Percentiles rank a stretch among this genome's conserved stretches.
These are phyloP conservation scores for Clitoria ternatea DNA, from an alignment of 306 rosid genomes.

Conservation along the genomic window DNA sequence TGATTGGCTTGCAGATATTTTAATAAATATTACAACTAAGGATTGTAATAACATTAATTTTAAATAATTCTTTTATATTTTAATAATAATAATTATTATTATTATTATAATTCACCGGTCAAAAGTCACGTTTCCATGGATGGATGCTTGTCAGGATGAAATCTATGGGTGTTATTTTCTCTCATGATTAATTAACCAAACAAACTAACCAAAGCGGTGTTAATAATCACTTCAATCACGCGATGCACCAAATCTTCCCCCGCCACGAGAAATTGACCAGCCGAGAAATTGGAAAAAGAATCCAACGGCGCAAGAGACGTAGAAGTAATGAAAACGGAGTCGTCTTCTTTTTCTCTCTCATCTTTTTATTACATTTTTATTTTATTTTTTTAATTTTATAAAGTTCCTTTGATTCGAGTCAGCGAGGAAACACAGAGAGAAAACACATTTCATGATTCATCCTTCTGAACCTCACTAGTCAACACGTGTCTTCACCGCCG, in stretches of 20 bases:
- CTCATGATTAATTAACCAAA: conserved; percentile 30
- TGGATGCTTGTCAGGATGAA: conserved; percentile 2
- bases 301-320: conserved; percentile 35
- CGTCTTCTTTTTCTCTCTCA: conserved; percentile 24
- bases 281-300: conserved; percentile 31
- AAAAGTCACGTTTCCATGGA: conserved; percentile 26
- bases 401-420: conserved; percentile 24
- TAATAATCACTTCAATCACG: not conserved
- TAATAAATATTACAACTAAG: too few relatives aligned
- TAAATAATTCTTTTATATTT: too few relatives aligned
- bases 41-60: too few relatives aligned
- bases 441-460: not conserved
- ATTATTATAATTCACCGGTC: conserved; percentile 39
- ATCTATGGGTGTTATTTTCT: conserved; percentile 2
- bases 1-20: too few relatives aligned
- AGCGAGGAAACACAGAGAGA: conserved; percentile 10
- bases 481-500: conserved; percentile 46
- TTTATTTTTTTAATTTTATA: not conserved
- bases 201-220: conserved; percentile 3
- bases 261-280: conserved; percentile 34
- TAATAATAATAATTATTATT: too few relatives aligned
- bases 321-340: conserved; percentile 35
- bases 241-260: conserved; percentile 14
- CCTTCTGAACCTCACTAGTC: conserved; percentile 21
- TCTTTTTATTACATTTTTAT: not conserved